Evolutionary conservation across 768 basidiomycete species (phyloP), one percentile per base, ranked within the genome.

Genomic region (Termitomyces sp.): DNA sequence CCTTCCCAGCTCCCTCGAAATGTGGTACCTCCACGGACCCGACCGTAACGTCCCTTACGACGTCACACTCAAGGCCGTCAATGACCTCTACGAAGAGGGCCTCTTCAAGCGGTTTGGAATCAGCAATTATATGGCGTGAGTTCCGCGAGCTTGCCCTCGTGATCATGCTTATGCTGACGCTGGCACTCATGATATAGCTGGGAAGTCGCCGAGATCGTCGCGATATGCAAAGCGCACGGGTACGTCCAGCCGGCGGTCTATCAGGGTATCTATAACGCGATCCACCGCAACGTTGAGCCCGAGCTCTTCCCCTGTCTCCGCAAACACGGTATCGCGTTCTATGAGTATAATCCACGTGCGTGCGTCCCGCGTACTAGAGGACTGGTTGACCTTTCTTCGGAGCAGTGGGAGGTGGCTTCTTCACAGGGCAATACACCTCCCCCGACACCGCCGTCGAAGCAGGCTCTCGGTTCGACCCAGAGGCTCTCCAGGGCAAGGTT

Each of bases 71-170:
- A 77, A 77, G 29, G 81, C 77, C 15, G 72, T 85, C 3, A 74
- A 86, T 47, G 77, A 80, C 47, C 69, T 86, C 13, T 75, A 86
- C 64, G 76, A 79, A 45, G 77, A 84, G 59, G 85, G 85, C 0
- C 74, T 77, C 47, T 85, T 85, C 64, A 80, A 84, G 58, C 75
- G 77, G n/a, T 81, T 86, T 57, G 84, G 85, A 2, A 72, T 87
- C 60, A 85, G 84, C 63, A 86, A 86, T 66, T 86, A 73, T 56
- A 73, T 79, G 5, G 75, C 85, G 80, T 82, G 44, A 54, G 66
- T 67, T 7, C 29, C 8, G 2, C 15, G 20, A 20, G 16, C 5
- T 10, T 34, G 9, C 3, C 8, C 10, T 34, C 3, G 2, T 13
- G 12, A 13, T 13, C 10, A 34, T 15, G 15, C 2, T 36, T 1